Base-by-base conservation (phyloP, 257 asterid species). In the Penstemon newberryi region DNA sequence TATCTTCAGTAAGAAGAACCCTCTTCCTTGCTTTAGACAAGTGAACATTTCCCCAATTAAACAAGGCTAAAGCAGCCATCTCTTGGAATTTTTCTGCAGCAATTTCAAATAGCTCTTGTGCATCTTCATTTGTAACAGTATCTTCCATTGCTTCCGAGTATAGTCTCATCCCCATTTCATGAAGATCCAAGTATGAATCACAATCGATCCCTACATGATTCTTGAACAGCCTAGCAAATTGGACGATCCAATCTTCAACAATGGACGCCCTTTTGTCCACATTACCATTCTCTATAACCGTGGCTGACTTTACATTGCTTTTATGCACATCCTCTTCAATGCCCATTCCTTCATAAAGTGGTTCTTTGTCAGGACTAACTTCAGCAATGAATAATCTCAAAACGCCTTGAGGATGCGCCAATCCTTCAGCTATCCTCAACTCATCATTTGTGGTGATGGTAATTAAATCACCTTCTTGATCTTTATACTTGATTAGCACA, bases 81-180 rank as follows among this genome's bases (percentile, higher is more conserved):
- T 92, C 98, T 70, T 92, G 96, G 78, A 92, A 89, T 77, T 84
- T 88, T 25, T 61, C 85, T 65, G 90, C 88, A 40, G 98, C 90
- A 64, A 86, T 84, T 52, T 85, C 96, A 65, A 92, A 92, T 63
- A 89, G 83, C 67, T 75, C 80, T 58, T 85, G 90, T 37, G 98
- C 92, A 65, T 89, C 89, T 72, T 87, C 96, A 71, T 89, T 83
- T 50, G 98, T 86, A 65, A 92, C 82, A 40, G 87, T 75, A 41
- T 89, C 96, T 74, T 92, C 96, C 91, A 89, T 79, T 57, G 96
- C 96, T 85, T 92, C 95, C 0, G 95, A 83, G 73, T 89, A 92
- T 66, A 92, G 75, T 68, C 89, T 86, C 86, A 85, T 89, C 25
- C 98, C 96, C 46, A 89, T 76, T 75, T 86, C 96, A 63, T 92